Evolutionary conservation across 176 grass and related monocot genomes (phyloP).

Genomic region (Poa pratensis): DNA sequence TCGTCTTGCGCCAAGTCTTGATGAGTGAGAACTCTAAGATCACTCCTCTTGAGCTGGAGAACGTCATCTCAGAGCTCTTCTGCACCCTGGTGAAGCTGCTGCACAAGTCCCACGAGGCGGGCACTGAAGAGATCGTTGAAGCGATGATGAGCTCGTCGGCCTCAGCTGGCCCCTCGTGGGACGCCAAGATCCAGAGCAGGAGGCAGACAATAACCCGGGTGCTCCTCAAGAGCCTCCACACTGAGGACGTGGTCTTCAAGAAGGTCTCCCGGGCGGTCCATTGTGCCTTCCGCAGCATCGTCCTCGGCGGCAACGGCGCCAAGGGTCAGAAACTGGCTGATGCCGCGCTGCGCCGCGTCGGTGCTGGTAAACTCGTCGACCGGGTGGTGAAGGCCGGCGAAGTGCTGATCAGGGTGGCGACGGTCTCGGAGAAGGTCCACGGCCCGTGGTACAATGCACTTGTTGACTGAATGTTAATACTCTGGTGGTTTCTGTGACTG

Average conservation of each 20-base stretch:
- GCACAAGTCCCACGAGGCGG: conserved; percentile 53
- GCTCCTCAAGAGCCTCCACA: conserved; percentile 83
- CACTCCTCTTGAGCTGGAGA: conserved; percentile 47
- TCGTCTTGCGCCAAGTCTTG: conserved; percentile 80
- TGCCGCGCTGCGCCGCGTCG: conserved; percentile 52
- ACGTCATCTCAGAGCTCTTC: conserved; percentile 49
- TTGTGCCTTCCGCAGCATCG: conserved; percentile 56
- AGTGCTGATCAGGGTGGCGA: conserved; percentile 58
- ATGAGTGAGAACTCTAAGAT: conserved; percentile 59
- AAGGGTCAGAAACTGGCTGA: conserved; percentile 74
- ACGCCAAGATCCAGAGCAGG: conserved; percentile 50
- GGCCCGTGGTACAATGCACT: conserved; percentile 76
- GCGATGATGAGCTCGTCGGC: conserved; percentile 50
- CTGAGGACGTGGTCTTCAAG: conserved; percentile 59
- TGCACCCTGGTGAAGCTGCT: conserved; percentile 56
- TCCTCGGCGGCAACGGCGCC: conserved; percentile 56
- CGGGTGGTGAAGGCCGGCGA: conserved; percentile 54
- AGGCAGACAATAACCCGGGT: conserved; percentile 72
- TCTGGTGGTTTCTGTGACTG: conserved; percentile 45
- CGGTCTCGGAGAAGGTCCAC: conserved; percentile 64
- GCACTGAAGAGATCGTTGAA: conserved; percentile 71
- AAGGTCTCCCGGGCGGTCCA: conserved; percentile 70
- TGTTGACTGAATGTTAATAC: conserved; percentile 53
- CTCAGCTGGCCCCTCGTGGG: conserved; percentile 36
- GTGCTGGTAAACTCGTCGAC: conserved; percentile 46